Evolutionary conservation across 495 filamentous ascomycete genomes (phyloP).

Genomic region (Penicillium samsonianum): DNA sequence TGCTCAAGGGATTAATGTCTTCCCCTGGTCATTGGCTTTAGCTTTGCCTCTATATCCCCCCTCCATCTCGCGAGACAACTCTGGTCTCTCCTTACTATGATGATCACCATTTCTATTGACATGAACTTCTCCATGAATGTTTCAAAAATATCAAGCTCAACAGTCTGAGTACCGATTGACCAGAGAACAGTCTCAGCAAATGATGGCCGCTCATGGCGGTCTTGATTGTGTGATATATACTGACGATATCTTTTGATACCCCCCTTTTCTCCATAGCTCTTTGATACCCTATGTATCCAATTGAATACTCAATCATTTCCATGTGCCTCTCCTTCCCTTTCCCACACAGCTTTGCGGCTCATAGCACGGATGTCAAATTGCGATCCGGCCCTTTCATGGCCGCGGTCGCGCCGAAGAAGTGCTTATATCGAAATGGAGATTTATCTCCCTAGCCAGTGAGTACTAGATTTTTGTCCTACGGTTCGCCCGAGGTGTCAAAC

Average conservation of each 20-base stretch:
- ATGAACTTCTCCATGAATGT: constrained; percentile 32
- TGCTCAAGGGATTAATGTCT: constrained; percentile 12
- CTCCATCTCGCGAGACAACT: not conserved
- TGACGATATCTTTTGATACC: not conserved
- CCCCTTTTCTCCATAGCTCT: not conserved
- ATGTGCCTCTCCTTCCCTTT: not conserved
- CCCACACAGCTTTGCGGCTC: constrained; percentile 7
- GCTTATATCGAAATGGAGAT: constrained; percentile 55
- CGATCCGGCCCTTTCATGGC: constrained; percentile 81
- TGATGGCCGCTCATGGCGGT: not conserved
- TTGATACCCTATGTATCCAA: constrained; percentile 1
- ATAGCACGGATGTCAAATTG: constrained; percentile 99
- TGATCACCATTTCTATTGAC: constrained; percentile 33
- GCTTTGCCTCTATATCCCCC: constrained; percentile 3
- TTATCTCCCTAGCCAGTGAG: constrained; percentile 41
- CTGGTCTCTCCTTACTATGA: constrained; percentile 29
- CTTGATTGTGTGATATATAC: not conserved
- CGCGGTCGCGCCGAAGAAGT: constrained; percentile 92
- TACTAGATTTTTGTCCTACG: constrained; percentile 54
- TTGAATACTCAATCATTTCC: constrained; percentile 5
- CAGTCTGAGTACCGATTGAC: constrained; percentile 35
- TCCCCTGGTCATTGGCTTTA: not conserved
- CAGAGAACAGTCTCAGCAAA: constrained; percentile 9
- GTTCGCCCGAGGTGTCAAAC: constrained; percentile 43
- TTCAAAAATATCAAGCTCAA: constrained; percentile 39